Evolutionary conservation across 306 rosid genomes (phyloP), one percentile per base, ranked within the genome.

Genomic region (Quercus mongolica): DNA sequence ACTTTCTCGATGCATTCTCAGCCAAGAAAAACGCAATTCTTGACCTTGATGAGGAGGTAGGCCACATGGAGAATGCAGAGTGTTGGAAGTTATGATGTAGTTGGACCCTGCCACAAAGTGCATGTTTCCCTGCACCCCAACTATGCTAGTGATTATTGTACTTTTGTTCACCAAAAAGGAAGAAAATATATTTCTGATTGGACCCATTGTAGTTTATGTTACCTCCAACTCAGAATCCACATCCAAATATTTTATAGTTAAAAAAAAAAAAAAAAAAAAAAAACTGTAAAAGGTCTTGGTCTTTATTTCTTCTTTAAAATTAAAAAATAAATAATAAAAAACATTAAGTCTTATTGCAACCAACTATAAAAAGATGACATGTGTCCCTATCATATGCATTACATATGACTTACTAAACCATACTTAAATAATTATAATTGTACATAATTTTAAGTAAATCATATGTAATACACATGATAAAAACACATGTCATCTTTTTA

Each of bases 21-120:
- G 54, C 64, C 14, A n/a, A 9, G 65, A 63, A 19, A 15, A 25
- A 21, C 52, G 2, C 30, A 46, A 28, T 49, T 28, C 33, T 49
- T 49, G 46, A 61, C 21, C 31, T 63, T 62, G 62, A 63, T 26
- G 63, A 28, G 46, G 3, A 41, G 46, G 46, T 41, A 41, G 79
- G 72, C 44, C 79, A 76, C 79, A 49, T 26, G 68, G 28, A 17
- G 69, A 54, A 77, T 49, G 17, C 57, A 13, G 68, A 5, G 68
- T 1, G 38, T 33, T 25, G 69, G 69, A 23, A 14, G 18, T 49
- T 12, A 69, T 69, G 26, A 68, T 77, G 56, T 6, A 33, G 19
- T 63, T 56, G 69, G 81, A 55, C 75, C 68, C 75, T 3, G 14
- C 71, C 54, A 35, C 71, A 62, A 4, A 10, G n/a, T 46, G 59